A percentile compares a stretch with the other conserved stretches of the same genome.
phyloP scores from a whole-genome alignment of 169 alveolate species.

The Cryptosporidium baileyi region DNA sequence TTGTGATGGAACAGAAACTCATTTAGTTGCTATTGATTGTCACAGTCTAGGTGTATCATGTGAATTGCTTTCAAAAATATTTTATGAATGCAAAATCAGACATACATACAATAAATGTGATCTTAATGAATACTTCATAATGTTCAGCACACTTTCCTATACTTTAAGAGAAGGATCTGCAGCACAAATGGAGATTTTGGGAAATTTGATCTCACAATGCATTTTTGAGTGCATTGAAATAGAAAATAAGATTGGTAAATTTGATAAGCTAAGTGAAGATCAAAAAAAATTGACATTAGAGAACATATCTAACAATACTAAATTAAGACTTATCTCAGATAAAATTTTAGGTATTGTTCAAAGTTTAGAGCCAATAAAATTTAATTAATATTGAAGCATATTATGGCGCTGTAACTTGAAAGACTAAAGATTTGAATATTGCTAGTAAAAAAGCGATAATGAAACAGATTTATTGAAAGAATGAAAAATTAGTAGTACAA shows the following conservation, averaged over 20 bases:
- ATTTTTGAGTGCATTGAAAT: background rate
- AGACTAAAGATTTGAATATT: too few relatives aligned
- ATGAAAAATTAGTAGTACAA: background rate
- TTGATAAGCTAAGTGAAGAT: background rate
- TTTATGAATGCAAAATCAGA: background rate
- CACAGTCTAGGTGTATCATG: background rate
- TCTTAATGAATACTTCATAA: background rate
- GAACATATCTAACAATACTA: background rate
- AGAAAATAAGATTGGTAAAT: background rate
- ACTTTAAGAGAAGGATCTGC: constrained; percentile 21
- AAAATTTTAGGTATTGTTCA: background rate
- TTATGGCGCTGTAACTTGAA: too few relatives aligned
- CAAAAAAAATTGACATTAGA: background rate
- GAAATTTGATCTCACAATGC: constrained; percentile 13
- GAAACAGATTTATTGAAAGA: background rate
- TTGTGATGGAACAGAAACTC: constrained; percentile 82
- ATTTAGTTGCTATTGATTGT: constrained; percentile 76
- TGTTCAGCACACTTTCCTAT: constrained; percentile 12
- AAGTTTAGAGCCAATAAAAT: background rate
- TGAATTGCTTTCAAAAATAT: background rate
- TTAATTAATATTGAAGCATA: background rate
- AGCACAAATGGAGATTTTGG: background rate
- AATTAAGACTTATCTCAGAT: background rate
- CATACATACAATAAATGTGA: background rate
- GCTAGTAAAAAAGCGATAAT: too few relatives aligned